A percentile compares a stretch with the other conserved stretches of the same genome.
phyloP scores from a whole-genome alignment of 1,139 yeast species.

The Pichia sp. region DNA sequence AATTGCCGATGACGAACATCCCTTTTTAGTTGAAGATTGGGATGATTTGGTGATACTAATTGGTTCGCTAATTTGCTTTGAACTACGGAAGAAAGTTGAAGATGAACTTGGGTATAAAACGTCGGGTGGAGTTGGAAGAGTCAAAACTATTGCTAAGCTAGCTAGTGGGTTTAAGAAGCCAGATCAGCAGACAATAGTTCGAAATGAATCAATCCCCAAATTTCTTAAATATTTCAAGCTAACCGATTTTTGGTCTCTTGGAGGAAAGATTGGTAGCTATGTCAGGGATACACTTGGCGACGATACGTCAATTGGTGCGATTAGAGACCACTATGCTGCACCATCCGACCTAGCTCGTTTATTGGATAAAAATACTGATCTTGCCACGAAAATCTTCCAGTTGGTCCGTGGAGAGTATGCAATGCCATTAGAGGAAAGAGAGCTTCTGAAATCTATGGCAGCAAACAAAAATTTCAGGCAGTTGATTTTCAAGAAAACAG shows the following conservation, averaged over 20 bases:
- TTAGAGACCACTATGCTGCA: slow-evolving; percentile 44
- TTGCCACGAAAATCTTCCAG: slow-evolving; percentile 50
- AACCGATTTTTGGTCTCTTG: slow-evolving; percentile 82
- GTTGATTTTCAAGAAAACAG: slow-evolving; percentile 52
- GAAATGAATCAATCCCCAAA: slow-evolving; percentile 42
- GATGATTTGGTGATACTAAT: slow-evolving; percentile 70
- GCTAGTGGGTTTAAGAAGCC: slow-evolving; percentile 88
- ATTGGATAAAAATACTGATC: slow-evolving; percentile 40
- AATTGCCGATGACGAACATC: slow-evolving; percentile 1
- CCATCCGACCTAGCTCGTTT: slow-evolving; percentile 34
- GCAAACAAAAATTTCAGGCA: slow-evolving; percentile 74
- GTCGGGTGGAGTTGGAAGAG: slow-evolving; percentile 81
- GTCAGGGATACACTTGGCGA: slow-evolving; percentile 42
- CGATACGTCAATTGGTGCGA: slow-evolving; percentile 34
- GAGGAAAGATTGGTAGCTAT: slow-evolving; percentile 81
- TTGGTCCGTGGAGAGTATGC: slow-evolving; percentile 62
- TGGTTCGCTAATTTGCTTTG: slow-evolving; percentile 57
- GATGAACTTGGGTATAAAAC: slow-evolving; percentile 72
- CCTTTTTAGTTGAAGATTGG: slow-evolving; percentile 58
- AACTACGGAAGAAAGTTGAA: slow-evolving; percentile 52
- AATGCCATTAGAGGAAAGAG: slow-evolving; percentile 52
- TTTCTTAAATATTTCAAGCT: slow-evolving; percentile 63
- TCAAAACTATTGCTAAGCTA: slow-evolving; percentile 77
- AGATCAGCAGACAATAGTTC: slow-evolving; percentile 73
- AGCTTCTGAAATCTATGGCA: slow-evolving; percentile 79